These are phyloP conservation scores for Epichloe bromicola DNA, from an alignment of 2,329 filamentous ascomycete species.

Conservation along the genomic window DNA sequence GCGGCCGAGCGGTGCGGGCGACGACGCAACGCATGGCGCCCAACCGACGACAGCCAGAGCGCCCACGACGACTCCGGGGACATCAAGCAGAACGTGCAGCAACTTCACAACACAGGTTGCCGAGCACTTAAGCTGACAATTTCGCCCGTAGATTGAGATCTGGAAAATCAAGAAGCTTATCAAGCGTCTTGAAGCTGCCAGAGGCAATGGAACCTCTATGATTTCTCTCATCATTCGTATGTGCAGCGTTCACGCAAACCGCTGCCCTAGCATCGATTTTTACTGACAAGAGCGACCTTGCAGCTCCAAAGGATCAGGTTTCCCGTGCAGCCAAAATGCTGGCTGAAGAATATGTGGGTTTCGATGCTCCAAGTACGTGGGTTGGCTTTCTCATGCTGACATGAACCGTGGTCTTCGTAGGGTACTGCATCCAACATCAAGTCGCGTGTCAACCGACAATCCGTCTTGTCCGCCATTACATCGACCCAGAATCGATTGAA, in stretches of 20 bases:
- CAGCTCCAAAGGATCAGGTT: constrained; percentile 95
- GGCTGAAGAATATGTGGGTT: constrained; percentile 94
- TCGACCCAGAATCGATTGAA: constrained; percentile 98
- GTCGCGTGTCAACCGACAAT: constrained; percentile 96
- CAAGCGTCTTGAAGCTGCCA: constrained; percentile 91
- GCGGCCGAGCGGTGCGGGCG: not conserved
- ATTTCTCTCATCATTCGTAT: constrained; percentile 97
- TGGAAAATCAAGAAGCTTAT: constrained; percentile 99
- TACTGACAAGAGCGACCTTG: constrained; percentile 3
- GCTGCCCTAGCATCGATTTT: not conserved
- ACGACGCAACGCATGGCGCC: too few relatives aligned
- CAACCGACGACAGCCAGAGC: not conserved
- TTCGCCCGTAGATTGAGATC: constrained; percentile 47
- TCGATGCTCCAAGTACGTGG: not conserved
- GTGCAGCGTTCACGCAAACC: constrained; percentile 21
- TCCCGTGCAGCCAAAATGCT: constrained; percentile 97
- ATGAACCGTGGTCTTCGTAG: constrained; percentile 28
- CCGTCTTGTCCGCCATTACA: constrained; percentile 93
- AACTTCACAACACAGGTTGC: not conserved
- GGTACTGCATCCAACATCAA: constrained; percentile 99
- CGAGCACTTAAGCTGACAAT: constrained; percentile 4
- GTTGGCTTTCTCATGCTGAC: constrained; percentile 37
- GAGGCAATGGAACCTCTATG: constrained; percentile 99
- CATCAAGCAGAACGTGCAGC: not conserved
- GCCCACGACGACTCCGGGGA: not conserved